Evolutionary conservation across 2,329 filamentous ascomycete species (phyloP).

Genomic region (Claviceps sorghi): DNA sequence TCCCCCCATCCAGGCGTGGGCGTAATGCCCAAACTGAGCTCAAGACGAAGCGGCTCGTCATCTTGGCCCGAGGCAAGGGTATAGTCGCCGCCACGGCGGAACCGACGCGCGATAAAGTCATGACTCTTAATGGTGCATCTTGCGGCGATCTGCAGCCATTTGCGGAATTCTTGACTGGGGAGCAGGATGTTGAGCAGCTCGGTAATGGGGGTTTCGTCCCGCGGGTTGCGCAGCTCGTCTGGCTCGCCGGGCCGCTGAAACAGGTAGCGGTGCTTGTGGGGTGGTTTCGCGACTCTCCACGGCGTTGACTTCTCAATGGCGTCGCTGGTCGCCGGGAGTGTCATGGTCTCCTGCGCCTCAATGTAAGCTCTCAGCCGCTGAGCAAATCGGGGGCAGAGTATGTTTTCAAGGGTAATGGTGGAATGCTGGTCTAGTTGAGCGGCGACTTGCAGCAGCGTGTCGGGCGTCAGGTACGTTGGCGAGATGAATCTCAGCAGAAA

Average conservation of each 20-base stretch:
- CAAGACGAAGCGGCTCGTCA: conserved; percentile 55
- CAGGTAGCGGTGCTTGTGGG: conserved; percentile 88
- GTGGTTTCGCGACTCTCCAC: conserved; percentile 71
- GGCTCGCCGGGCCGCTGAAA: conserved; percentile 50
- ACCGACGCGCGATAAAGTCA: conserved; percentile 71
- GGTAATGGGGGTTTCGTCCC: conserved; percentile 45
- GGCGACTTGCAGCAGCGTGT: conserved; percentile 70
- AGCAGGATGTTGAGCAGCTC: conserved; percentile 72
- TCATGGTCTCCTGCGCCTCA: conserved; percentile 43
- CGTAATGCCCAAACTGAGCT: conserved; percentile 77
- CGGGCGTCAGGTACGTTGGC: conserved; percentile 80
- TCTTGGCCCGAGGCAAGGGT: conserved; percentile 80
- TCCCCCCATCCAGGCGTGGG: conserved; percentile 76
- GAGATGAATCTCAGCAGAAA: conserved; percentile 85
- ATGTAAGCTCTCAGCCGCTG: conserved; percentile 57
- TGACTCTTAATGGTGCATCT: conserved; percentile 57
- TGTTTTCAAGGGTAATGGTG: conserved; percentile 65
- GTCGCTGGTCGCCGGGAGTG: conserved; percentile 30
- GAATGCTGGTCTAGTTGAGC: conserved; percentile 72
- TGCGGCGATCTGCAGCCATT: conserved; percentile 79
- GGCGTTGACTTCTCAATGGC: conserved; percentile 43
- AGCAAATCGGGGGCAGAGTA: conserved; percentile 68
- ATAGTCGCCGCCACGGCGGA: conserved; percentile 78
- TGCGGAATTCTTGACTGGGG: conserved; percentile 71
- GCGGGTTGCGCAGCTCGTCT: conserved; percentile 19